A percentile compares a stretch with the other conserved stretches of the same genome.
Conservation (phyloP, 2,329 filamentous ascomycete species). For the Diplodia seriata region DNA sequence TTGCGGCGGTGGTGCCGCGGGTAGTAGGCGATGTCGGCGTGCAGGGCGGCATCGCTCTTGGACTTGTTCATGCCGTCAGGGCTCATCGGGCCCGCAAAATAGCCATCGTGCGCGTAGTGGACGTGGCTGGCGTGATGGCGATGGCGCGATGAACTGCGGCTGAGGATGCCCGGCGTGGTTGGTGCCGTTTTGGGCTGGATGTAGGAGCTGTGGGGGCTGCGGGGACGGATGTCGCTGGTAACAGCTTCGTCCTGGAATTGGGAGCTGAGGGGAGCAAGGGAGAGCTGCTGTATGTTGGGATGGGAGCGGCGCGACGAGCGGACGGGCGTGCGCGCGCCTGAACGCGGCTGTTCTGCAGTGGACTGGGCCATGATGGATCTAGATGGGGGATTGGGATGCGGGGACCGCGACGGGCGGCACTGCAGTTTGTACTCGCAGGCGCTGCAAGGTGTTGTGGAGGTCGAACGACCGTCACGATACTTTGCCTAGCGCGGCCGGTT, state of each 20-base stretch:
- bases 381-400: conserved; percentile 13
- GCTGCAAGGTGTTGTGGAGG: conserved; percentile 9
- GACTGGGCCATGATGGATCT: conserved; percentile 24
- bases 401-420: neutral
- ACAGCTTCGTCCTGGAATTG: conserved; percentile 59
- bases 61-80: conserved; percentile 50
- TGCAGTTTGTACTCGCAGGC: conserved; percentile 21
- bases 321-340: conserved; percentile 28
- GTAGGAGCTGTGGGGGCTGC: conserved; percentile 52
- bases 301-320: conserved; percentile 59
- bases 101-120: conserved; percentile 32
- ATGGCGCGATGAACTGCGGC: conserved; percentile 48
- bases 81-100: conserved; percentile 21
- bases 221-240: conserved; percentile 43
- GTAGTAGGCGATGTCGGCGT: conserved; percentile 36
- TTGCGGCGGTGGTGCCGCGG: conserved; percentile 43
- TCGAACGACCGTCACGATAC: conserved; percentile 29
- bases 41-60: conserved; percentile 54
- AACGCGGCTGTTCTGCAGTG: conserved; percentile 24
- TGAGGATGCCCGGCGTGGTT: conserved; percentile 57
- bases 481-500: conserved; percentile 16
- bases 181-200: conserved; percentile 58
- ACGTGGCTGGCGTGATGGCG: conserved; percentile 45
- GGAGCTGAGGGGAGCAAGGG: conserved; percentile 65
- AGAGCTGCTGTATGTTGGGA: conserved; percentile 65